Conservation (phyloP, 305 asterid species). For the Solanum aculeatissimum region DNA sequence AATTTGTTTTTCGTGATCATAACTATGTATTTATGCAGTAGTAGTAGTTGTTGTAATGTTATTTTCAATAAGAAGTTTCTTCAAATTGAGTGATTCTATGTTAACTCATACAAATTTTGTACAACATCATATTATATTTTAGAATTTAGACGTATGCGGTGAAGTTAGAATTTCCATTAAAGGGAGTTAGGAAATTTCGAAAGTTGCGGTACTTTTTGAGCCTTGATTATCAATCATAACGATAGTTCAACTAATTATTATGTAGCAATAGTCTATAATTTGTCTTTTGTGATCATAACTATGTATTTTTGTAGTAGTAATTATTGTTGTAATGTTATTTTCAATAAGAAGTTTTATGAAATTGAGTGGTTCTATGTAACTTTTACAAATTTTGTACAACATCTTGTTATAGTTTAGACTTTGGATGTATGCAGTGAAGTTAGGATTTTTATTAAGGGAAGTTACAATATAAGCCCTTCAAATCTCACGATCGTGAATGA, state of each 20-base stretch:
- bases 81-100: no score
- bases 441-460: not conserved
- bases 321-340: not conserved
- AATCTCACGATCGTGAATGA: not conserved
- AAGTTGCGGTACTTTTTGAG: not conserved
- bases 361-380: not conserved
- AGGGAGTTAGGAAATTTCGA: not conserved
- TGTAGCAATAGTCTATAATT: not conserved
- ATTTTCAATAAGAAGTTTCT: not conserved
- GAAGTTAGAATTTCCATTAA: no score
- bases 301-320: not conserved
- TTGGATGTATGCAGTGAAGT: not conserved
- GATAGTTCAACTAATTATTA: not conserved
- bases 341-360: not conserved
- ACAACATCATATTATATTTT: no score
- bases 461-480: not conserved
- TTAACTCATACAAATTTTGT: no score
- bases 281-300: not conserved
- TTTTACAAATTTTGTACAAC: not conserved
- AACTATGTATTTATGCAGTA: not conserved
- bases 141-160: no score
- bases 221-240: not conserved
- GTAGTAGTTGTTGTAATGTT: not conserved
- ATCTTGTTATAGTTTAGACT: not conserved
- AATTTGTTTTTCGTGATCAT: not conserved